Evolutionary conservation across 805 yeast genomes (phyloP).

Genomic region (Tetrapisispora arboricola): DNA sequence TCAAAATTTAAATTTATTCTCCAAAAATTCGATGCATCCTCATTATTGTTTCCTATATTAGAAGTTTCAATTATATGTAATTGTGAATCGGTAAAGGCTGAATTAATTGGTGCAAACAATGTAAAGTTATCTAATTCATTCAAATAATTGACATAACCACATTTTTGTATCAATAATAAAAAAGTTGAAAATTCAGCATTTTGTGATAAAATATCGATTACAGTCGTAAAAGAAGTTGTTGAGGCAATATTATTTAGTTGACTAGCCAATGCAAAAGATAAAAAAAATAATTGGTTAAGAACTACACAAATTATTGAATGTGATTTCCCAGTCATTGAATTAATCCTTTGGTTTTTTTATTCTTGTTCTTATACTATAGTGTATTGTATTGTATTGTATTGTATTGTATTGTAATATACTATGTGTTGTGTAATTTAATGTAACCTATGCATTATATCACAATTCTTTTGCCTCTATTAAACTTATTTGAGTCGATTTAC

Average conservation of each 20-base stretch:
- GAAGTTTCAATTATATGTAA: neutral
- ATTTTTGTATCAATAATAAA: conserved; percentile 48
- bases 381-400: no score
- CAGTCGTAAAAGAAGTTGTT: conserved; percentile 11
- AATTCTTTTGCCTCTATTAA: no score
- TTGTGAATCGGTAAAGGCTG: conserved; percentile 44
- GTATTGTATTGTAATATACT: no score
- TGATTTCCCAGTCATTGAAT: no score
- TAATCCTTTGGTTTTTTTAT: no score
- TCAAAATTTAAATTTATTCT: conserved; percentile 6
- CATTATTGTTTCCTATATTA: neutral
- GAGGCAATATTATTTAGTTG: neutral
- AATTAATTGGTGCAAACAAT: conserved; percentile 70
- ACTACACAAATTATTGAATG: no score
- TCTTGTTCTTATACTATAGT: no score
- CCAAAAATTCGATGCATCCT: neutral
- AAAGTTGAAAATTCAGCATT: conserved; percentile 60
- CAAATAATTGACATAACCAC: conserved; percentile 51
- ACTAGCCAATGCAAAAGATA: neutral
- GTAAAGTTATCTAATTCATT: conserved; percentile 56
- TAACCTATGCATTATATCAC: no score
- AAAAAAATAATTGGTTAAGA: no score
- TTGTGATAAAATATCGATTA: conserved; percentile 60
- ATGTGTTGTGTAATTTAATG: no score
- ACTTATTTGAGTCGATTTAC: no score